phyloP scores from a whole-genome alignment of 495 filamentous ascomycete genomes.

The Aspergillus saccharolyticus region DNA sequence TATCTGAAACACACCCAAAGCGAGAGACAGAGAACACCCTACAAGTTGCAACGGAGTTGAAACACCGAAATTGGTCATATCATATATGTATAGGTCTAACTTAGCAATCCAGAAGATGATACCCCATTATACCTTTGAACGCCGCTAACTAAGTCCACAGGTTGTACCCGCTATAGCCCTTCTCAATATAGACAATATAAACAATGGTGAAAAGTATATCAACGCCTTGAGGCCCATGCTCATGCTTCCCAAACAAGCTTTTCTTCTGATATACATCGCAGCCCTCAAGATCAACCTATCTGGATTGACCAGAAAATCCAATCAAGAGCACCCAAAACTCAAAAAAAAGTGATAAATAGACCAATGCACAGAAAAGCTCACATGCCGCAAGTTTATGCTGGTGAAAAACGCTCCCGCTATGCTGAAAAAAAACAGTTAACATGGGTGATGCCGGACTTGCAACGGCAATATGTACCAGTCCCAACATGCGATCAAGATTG shows the following conservation, averaged over 20 bases:
- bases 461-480: background rate
- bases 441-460: background rate
- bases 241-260: background rate
- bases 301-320: background rate
- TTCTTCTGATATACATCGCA: slow-evolving; percentile 7
- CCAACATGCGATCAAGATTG: background rate
- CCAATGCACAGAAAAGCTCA: background rate
- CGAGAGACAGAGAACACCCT: background rate
- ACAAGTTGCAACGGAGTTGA: background rate
- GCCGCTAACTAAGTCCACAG: background rate
- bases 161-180: slow-evolving; percentile 4
- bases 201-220: slow-evolving; percentile 12
- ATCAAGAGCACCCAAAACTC: background rate
- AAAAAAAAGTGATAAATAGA: background rate
- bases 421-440: slow-evolving; percentile 9
- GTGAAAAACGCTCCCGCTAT: slow-evolving; percentile 16
- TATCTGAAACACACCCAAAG: background rate
- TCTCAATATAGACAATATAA: slow-evolving; percentile 17
- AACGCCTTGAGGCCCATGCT: background rate
- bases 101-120: background rate
- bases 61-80: background rate
- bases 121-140: background rate
- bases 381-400: slow-evolving; percentile 1
- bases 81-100: background rate
- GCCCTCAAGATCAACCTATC: background rate